These are phyloP conservation scores for Colletotrichum siamense DNA, from an alignment of 2,329 filamentous ascomycete genomes.

Conservation along the genomic window DNA sequence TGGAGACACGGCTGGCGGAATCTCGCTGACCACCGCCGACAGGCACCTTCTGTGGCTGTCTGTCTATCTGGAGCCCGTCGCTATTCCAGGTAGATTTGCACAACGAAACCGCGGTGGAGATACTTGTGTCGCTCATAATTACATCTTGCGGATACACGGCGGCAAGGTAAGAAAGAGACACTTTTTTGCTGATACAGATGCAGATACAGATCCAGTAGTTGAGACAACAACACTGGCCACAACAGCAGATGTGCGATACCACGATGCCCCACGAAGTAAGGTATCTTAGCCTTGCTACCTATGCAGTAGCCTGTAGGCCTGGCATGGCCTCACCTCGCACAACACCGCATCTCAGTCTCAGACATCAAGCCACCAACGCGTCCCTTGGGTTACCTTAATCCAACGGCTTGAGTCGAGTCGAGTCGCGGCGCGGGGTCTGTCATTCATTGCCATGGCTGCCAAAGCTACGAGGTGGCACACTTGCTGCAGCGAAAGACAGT, in stretches of 20 bases:
- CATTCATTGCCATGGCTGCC: background rate
- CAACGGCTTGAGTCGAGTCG: background rate
- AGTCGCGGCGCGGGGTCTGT: background rate
- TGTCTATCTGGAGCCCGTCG: background rate
- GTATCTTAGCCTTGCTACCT: too few species aligned
- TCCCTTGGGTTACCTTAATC: background rate
- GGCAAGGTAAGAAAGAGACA: background rate
- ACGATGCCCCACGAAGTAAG: background rate
- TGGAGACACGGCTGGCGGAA: background rate
- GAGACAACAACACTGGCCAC: background rate
- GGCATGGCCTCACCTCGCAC: background rate
- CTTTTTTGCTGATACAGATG: background rate
- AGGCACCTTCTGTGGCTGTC: background rate
- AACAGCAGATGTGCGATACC: background rate
- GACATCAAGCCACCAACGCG: background rate
- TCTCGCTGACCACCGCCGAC: background rate
- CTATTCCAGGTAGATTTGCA: slow-evolving; percentile 1
- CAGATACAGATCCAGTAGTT: background rate
- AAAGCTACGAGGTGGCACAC: background rate
- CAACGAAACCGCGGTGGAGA: background rate
- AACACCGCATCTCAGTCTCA: background rate
- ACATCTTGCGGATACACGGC: background rate
- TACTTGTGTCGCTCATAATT: slow-evolving; percentile 11
- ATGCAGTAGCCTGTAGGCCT: background rate
- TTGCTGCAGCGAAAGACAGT: background rate